Conservation (phyloP, 305 asterid genomes). For the Solanum hybrid region DNA sequence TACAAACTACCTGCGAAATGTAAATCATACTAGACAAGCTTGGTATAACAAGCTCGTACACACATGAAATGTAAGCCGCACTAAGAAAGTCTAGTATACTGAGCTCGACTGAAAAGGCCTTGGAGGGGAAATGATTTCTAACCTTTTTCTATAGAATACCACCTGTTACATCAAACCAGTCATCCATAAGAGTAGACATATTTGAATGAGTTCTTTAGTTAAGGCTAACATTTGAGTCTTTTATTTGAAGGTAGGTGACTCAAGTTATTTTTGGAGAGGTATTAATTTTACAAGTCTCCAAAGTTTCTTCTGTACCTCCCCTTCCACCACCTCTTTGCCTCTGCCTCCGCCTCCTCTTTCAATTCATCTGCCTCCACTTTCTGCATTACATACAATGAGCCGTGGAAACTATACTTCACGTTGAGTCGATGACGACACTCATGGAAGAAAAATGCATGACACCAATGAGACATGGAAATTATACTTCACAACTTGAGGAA, state of each 20-base stretch:
- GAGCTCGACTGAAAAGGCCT: neutral
- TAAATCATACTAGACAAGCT: neutral
- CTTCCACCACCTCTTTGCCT: neutral
- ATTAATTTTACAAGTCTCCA: neutral
- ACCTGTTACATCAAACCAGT: neutral
- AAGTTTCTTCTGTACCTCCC: neutral
- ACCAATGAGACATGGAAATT: neutral
- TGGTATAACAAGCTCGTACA: neutral
- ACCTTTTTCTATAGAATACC: neutral
- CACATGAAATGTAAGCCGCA: neutral
- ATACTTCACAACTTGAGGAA: neutral
- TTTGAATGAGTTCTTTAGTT: neutral
- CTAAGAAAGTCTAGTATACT: neutral
- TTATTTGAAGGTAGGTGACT: neutral
- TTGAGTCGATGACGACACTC: neutral
- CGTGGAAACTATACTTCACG: neutral
- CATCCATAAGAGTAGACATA: neutral
- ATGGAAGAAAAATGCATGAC: neutral
- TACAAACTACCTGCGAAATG: neutral
- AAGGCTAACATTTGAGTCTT: neutral
- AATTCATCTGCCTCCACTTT: neutral
- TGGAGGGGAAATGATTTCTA: neutral
- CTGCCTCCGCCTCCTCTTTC: too few species aligned
- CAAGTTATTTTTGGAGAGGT: neutral
- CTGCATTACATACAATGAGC: neutral